Percentiles rank a stretch among this genome's conserved stretches.
Evolutionary conservation across 2,329 filamentous ascomycete genomes (phyloP).

Genomic region (Grosmannia penicillata): DNA sequence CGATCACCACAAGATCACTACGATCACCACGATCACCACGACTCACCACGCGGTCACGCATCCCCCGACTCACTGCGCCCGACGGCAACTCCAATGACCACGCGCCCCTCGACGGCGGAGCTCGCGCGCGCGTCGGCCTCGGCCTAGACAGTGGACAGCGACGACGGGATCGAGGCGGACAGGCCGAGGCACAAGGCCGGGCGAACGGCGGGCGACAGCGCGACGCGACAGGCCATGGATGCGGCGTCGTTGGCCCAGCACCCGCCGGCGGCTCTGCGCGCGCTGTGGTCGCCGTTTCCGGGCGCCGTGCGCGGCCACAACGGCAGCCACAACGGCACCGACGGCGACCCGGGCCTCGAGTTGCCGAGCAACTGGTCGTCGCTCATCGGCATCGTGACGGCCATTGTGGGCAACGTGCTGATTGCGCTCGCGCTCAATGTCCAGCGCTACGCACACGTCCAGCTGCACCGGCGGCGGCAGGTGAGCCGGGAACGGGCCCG

Average conservation of each 20-base stretch:
- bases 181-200: too few species aligned
- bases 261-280: constrained; percentile 6
- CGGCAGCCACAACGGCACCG: constrained; percentile 10
- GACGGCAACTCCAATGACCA: too few species aligned
- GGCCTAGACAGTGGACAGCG: too few species aligned
- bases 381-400: constrained; percentile 84
- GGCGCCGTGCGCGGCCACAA: constrained; percentile 10
- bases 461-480: constrained; percentile 56
- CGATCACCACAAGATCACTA: too few species aligned
- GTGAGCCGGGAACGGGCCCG: constrained; percentile 39
- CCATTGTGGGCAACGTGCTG: constrained; percentile 81
- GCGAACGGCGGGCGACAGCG: too few species aligned
- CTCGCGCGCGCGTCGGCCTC: too few species aligned
- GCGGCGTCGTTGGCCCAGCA: not conserved
- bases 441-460: constrained; percentile 87
- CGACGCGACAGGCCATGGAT: constrained; percentile 6
- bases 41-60: too few species aligned
- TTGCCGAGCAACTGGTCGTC: constrained; percentile 65
- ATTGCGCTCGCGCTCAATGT: constrained; percentile 95
- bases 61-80: too few species aligned
- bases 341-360: constrained; percentile 26
- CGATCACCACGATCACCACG: too few species aligned
- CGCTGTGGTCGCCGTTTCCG: constrained; percentile 8
- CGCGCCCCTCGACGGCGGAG: too few species aligned
- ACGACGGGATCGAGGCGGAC: too few species aligned